Base-by-base conservation (phyloP, 805 yeast species). In the Lipomyces oligophaga region DNA sequence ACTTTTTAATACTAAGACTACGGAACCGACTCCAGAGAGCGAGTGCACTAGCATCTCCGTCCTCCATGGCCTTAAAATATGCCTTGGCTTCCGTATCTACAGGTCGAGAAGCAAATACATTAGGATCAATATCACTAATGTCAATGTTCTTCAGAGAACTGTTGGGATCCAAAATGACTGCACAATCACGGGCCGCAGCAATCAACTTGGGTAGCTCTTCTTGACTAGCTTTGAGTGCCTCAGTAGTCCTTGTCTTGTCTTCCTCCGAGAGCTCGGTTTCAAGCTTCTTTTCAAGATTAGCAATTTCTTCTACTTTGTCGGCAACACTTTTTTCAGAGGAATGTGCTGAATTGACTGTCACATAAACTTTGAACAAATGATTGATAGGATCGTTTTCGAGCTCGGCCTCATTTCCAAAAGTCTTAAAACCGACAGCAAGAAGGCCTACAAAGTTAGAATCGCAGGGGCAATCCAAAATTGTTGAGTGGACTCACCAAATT, bases 331-430 rank as follows among this genome's bases (percentile, higher is more conserved):
- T 75, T 66, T 83, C 85, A 15, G 70, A 75, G 38, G 70, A 73
- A 56, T 86, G 81, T 63, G 84, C 95, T 60, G 78, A 73, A 73
- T 89, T 93, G 58, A 90, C 74, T 57, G 76, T 77, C 52, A 93
- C 99, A 65, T 93, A 93, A 34, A 93, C 96, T 49, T 89, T 90
- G 62, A 89, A 93, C 65, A 93, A 76, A 67, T 93, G 98, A 69
- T 87, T 81, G 64, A 93, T 89, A 47, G 99, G 97, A 66, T 93
- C 93, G 38, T 63, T 60, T 45, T 72, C 72, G 55, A 93, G 75
- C 43, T 71, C 70, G 61, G 81, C 85, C 64, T 83, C 95, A 53
- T 75, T 68, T 40, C 99, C 99, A 64, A 84, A 93, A 62, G 77
- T 80, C 46, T 79, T 78, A 67, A 83, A 93, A 38, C 97, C 99